Evolutionary conservation across 106 monocot species (phyloP), one percentile per base, ranked within the genome.

Genomic region (Posidonia australis): DNA sequence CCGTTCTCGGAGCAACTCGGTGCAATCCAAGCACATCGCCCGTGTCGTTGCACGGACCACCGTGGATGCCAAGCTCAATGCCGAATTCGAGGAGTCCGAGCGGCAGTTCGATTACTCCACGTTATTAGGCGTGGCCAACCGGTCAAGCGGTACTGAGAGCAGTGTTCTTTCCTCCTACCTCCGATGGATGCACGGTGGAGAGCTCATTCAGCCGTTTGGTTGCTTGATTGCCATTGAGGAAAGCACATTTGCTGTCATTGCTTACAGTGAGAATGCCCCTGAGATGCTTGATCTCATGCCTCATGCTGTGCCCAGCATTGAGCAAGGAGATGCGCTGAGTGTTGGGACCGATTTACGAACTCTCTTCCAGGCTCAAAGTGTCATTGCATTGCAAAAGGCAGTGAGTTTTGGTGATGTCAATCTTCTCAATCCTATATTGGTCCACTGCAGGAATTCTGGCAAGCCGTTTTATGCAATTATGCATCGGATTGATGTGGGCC

Each of bases 381-480:
- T 77, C 17, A 46, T 61, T 28, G 89, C 93, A 22, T 62, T 94
- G 59, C 81, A 82, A 30, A 90, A 89, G 79, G 93, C 89, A 5
- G 83, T 82, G 2, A 67, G 57, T 46, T 89, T 82, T 57, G 76
- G 60, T 0, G 86, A 94, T 1, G 74, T 94, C 44, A 69, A 56
- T 51, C 89, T 94, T 24, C 74, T 89, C 16, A 90, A 94, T 57
- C 93, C 90, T 13, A 80, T 96, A 13, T 68, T 90, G 44, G 90
- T 96, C 9, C 86, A 84, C 51, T 82, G 81, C 71, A 75, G 67
- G 47, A 82, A 46, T 58, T 87, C 86, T 0, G 87, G 87, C 3
- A 96, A 86, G 72, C 90, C 90, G 0, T 96, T 96, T 30, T 96
- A 96, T 58, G 86, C 94, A 0, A 84, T 90, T 25, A 17, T 96